These are phyloP conservation scores for Chlorophyllum brunneum DNA, from an alignment of 768 basidiomycete species.

Conservation along the genomic window DNA sequence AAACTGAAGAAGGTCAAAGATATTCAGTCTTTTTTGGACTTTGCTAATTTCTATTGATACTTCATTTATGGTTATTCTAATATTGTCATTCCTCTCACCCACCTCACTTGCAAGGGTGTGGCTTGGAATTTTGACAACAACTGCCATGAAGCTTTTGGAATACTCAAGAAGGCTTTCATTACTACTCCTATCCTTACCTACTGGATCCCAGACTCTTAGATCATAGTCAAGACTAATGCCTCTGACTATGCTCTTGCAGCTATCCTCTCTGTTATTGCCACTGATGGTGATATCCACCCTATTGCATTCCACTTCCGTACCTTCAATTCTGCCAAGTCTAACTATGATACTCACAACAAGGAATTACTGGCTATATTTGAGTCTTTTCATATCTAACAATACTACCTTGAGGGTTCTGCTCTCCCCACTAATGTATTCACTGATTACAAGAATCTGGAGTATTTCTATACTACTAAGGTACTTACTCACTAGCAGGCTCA, in stretches of 20 bases:
- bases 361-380: conserved; percentile 1
- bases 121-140: neutral
- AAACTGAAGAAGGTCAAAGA: conserved; percentile 27
- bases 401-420: conserved; percentile 4
- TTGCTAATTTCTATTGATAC: no score
- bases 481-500: neutral
- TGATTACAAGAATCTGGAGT: conserved; percentile 20
- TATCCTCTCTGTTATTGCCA: no score
- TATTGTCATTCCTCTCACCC: neutral
- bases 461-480: conserved; percentile 21
- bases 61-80: conserved; percentile 4
- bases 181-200: neutral
- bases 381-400: neutral
- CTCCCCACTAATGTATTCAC: conserved; percentile 14
- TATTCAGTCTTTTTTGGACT: conserved; percentile 13
- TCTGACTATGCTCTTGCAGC: neutral
- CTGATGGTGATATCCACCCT: conserved; percentile 19
- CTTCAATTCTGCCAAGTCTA: conserved; percentile 30
- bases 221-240: neutral
- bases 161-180: conserved; percentile 1
- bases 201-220: conserved; percentile 1
- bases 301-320: conserved; percentile 33
- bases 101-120: neutral
- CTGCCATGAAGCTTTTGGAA: neutral
- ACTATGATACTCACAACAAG: conserved; percentile 48